Conservation (phyloP, 768 basidiomycete species). For the Rhodotorula babjevae region DNA sequence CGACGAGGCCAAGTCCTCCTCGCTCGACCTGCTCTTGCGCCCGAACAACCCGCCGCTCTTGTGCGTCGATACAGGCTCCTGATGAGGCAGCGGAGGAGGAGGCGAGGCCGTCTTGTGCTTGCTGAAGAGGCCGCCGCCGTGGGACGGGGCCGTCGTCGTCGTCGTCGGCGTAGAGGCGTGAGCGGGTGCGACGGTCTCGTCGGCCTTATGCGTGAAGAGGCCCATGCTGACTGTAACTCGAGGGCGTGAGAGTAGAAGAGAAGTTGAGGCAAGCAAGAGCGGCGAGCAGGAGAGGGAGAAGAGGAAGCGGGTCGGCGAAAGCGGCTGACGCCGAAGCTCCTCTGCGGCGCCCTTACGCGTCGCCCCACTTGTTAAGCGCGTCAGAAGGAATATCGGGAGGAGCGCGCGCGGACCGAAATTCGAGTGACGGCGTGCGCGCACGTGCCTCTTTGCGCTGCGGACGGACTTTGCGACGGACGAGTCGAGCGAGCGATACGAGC, state of each 20-base stretch:
- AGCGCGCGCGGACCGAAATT: no score
- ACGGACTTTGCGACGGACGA: no score
- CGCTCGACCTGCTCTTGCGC: background rate
- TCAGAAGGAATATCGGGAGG: no score
- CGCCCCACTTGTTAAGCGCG: no score
- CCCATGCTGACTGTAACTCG: background rate
- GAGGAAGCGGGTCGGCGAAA: background rate
- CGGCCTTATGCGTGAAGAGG: background rate
- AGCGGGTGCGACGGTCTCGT: background rate
- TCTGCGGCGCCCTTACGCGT: no score
- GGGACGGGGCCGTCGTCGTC: background rate
- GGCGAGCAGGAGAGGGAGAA: background rate
- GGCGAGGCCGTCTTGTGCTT: background rate
- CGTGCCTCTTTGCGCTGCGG: no score
- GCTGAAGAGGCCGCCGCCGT: background rate
- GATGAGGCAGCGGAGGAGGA: background rate
- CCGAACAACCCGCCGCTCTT: background rate
- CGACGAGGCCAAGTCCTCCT: background rate
- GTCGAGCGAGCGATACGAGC: no score
- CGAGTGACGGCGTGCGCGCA: no score
- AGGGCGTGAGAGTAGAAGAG: background rate
- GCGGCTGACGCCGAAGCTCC: background rate
- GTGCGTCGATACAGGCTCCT: background rate
- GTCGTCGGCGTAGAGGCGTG: background rate
- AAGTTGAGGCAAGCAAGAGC: background rate